phyloP scores from a whole-genome alignment of 148 eudicot species.

The Arbutus unedo region DNA sequence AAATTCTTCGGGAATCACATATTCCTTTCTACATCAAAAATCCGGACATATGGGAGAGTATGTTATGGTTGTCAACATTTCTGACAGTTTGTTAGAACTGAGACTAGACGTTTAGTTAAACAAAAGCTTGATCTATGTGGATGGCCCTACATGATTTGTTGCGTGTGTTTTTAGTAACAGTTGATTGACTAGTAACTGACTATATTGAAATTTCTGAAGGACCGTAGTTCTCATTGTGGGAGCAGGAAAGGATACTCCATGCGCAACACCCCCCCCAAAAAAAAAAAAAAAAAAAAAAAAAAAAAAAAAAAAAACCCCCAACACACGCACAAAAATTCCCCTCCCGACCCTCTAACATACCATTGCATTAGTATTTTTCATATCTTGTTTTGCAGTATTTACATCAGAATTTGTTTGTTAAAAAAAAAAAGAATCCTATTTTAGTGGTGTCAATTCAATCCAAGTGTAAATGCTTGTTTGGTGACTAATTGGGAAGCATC shows the following conservation, averaged over 20 bases:
- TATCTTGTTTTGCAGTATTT: background rate
- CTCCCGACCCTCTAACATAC: background rate
- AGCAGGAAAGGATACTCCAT: too few relatives aligned
- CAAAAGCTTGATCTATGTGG: constrained; percentile 1
- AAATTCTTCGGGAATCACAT: constrained; percentile 26
- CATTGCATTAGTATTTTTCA: background rate
- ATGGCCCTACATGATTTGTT: background rate
- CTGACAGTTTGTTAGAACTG: background rate
- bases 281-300: too few relatives aligned
- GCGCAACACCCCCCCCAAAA: too few relatives aligned
- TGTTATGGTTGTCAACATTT: constrained; percentile 12
- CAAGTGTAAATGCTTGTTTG: constrained; percentile 8
- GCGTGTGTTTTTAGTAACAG: background rate
- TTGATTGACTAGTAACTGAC: background rate
- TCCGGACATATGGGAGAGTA: constrained; percentile 39
- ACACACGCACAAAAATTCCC: too few relatives aligned
- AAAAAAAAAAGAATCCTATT: background rate
- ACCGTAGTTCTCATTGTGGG: too few relatives aligned
- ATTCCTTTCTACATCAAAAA: constrained; percentile 24
- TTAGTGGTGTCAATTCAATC: background rate
- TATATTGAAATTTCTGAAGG: background rate
- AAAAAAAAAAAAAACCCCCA: too few relatives aligned
- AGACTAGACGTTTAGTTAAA: background rate
- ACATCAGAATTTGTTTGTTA: background rate
- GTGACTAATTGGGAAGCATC: constrained; percentile 4